Evolutionary conservation across 2,329 filamentous ascomycete species (phyloP), one percentile per base, ranked within the genome.

Genomic region (Aureobasidium pullulans): DNA sequence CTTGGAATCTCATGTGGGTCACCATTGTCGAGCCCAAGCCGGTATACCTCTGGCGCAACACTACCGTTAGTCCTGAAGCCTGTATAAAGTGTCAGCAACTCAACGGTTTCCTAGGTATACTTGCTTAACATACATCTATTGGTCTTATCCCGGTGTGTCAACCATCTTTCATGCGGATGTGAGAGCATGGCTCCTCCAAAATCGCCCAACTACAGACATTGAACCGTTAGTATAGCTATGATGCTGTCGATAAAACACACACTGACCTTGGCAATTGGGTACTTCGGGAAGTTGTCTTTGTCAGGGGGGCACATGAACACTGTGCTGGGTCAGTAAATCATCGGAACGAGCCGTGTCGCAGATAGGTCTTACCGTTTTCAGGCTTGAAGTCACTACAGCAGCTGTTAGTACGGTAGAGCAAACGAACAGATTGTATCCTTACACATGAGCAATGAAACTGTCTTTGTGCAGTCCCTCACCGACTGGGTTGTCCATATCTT

Each of bases 281-380:
- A 60, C 10, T 40, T 44, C 1, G 59, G 50, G 15, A 57, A 57
- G 11, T 48, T n/a, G n/a, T 42, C 4, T 13, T 36, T 9, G 15
- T 57, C 43, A 13, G 59, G 59, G 28, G 34, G n/a, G 19, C 28
- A 39, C 4, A 60, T n/a, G 43, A 56, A 60, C 8, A 60, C 53
- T 56, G 15, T 9, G 28, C 10, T 6, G 16, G 2, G n/a, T 56
- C 16, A 56, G 40, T 7, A 19, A 9, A 23, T 10, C 3, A 15
- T 13, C 15, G 15, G 4, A 10, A 6, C 15, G 6, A 9, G 4
- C 6, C 31, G 11, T n/a, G 9, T 2, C 15, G 28, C n/a, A 32
- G 31, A 19, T 8, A 3, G 29, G 11, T 28, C 52, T 44, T 39
- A 56, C 52, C 36, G 29, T 60, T 60, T 6, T 7, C 44, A 19